Conservation (phyloP, 768 basidiomycete species). For the Panaeolus cyanescens region DNA sequence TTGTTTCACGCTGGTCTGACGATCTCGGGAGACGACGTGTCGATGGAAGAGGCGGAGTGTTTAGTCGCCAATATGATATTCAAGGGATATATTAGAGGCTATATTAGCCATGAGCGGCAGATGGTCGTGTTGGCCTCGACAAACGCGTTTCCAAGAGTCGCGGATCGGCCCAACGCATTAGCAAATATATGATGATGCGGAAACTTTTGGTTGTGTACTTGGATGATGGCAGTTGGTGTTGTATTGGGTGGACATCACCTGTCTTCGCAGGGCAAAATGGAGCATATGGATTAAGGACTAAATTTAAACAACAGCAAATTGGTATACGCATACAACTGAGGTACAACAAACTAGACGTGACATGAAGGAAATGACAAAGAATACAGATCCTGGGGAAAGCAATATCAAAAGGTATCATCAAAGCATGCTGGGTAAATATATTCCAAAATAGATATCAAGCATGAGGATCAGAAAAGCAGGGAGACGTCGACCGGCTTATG, state of each 20-base stretch:
- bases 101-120: slow-evolving; percentile 94
- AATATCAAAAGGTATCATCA: background rate
- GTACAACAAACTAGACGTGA: background rate
- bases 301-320: background rate
- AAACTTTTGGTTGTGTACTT: too few relatives aligned
- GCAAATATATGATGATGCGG: slow-evolving; percentile 29
- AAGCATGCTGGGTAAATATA: background rate
- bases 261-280: background rate
- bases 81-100: slow-evolving; percentile 90
- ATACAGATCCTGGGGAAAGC: background rate
- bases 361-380: background rate
- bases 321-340: background rate
- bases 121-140: slow-evolving; percentile 86
- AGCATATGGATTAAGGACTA: background rate
- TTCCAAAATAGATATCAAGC: background rate
- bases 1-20: slow-evolving; percentile 79
- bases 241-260: background rate
- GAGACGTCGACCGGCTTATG: background rate
- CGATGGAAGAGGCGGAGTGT: slow-evolving; percentile 87
- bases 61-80: slow-evolving; percentile 95
- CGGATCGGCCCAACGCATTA: slow-evolving; percentile 62
- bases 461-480: background rate
- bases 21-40: slow-evolving; percentile 69
- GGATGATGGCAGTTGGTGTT: too few relatives aligned
- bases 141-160: slow-evolving; percentile 79